A percentile compares a stretch with the other conserved stretches of the same genome.
phyloP scores from a whole-genome alignment of 2,329 filamentous ascomycete species.

The Verticillium nonalfalfae region DNA sequence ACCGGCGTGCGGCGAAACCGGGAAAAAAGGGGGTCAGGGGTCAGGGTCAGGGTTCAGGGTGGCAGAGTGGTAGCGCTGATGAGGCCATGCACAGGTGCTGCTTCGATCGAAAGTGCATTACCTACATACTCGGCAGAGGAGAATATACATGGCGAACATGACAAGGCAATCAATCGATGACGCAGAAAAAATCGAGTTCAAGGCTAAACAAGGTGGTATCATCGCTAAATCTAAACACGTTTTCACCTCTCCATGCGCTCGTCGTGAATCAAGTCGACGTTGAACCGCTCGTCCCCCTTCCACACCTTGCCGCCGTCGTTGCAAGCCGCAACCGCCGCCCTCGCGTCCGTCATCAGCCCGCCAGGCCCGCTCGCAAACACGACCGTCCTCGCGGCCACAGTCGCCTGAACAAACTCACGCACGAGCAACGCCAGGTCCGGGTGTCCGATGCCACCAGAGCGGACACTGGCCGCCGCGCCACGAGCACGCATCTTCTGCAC shows the following conservation, averaged over 20 bases:
- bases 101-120: too few species aligned
- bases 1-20: background rate
- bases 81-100: background rate
- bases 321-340: constrained; percentile 43
- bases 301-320: constrained; percentile 50
- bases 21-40: background rate
- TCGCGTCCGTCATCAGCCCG: constrained; percentile 52
- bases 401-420: constrained; percentile 38
- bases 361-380: constrained; percentile 57
- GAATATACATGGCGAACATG: too few species aligned
- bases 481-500: constrained; percentile 1
- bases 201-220: background rate
- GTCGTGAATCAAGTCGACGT: constrained; percentile 53
- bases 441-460: constrained; percentile 17
- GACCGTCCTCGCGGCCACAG: constrained; percentile 40
- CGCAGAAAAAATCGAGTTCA: background rate
- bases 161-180: too few species aligned
- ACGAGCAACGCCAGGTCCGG: constrained; percentile 42
- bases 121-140: too few species aligned
- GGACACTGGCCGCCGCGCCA: constrained; percentile 3
- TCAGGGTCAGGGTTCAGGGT: background rate
- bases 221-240: background rate
- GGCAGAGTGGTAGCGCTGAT: background rate
- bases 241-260: constrained; percentile 48
- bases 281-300: constrained; percentile 48